Evolutionary conservation across 768 basidiomycete species (phyloP), one percentile per base, ranked within the genome.

Genomic region (Boletus sensibilis): DNA sequence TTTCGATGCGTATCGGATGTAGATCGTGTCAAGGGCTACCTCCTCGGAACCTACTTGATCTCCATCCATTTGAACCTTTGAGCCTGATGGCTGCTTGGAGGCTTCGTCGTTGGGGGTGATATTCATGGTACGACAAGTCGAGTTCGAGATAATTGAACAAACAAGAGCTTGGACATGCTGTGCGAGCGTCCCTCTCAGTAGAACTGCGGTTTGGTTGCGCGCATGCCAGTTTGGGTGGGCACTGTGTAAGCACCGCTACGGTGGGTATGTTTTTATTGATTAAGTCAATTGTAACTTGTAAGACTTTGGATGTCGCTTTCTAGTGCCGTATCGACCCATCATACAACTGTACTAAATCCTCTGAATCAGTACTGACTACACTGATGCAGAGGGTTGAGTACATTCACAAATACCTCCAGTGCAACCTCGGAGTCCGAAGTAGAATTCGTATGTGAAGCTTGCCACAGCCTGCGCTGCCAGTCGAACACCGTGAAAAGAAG

Each of bases 81-180:
- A 7, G 33, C 49, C 51, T 5, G 50, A 39, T 8, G n/a, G 9
- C 10, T 10, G 12, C 6, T 52, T 56, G 37, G 56, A 45, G 23
- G 14, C 1, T 23, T 62, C 37, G 21, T 55, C 52, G 13, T 38
- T 38, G 7, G 46, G 54, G 2, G 5, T n/a, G 51, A 57, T 20
- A 3, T 53, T 34, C 65, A 67, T 64, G 39, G 35, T 21, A 9
- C 1, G 16, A 5, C 6, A 6, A 2, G 13, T 44, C 12, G 9
- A 11, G 6, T 31, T 31, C 11, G 11, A 25, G 35, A 13, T 14
- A 7, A 5, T 20, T 2, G n/a, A 47, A 21, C 13, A 21, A 18
- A 16, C 9, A 3, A 8, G 18, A n/a, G 21, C 12, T 29, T 33
- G 40, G 33, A 27, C 29, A 39, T 54, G 29, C 50, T 59, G 48